Evolutionary conservation across 352 stramenopile species (phyloP), one percentile per base, ranked within the genome.

Genomic region (Poterioochromonas sp.): DNA sequence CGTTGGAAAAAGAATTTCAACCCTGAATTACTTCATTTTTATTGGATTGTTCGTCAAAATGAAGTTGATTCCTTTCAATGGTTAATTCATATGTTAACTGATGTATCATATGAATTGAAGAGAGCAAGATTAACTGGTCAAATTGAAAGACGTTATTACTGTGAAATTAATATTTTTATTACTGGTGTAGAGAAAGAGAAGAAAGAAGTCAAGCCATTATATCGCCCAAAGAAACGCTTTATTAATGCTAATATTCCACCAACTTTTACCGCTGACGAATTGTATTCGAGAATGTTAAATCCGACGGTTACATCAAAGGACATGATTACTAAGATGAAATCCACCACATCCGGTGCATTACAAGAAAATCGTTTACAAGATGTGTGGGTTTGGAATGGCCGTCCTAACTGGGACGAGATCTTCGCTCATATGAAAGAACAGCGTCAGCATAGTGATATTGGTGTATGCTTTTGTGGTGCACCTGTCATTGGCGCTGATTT

Each of bases 1-100:
- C 81, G 80, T 29, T 86, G 83, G 83, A 86, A 84, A 41, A 85
- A 84, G 79, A 83, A 83, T 62, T 85, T 85, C 69, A 74, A 81
- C 15, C 83, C 83, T 0, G 77, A 84, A 58, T 81, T 83, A 29
- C 37, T 86, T 26, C 78, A 86, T 71, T 84, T 86, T 53, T 83
- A 82, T 80, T 86, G 80, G 60, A 78, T 86, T 40, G 60, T 86
- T 37, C 47, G 79, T 12, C 83, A 86, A 37, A 64, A n/a, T 65
- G 83, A 86, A 68, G 65, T 86, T 39, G 64, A 76, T 32, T 71
- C 47, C 51, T 86, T 86, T 68, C 80, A 83, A 40, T 86, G 83
- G 83, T 78, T 84, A 41, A 76, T 84, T 53, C 47, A 62, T 15
- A 63, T 44, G 34, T 44, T 71, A 0, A 64, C 80, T 11, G 82